phyloP scores from a whole-genome alignment of 1,284 basidiomycete genomes.

The Cutaneotrichosporon dermatis region DNA sequence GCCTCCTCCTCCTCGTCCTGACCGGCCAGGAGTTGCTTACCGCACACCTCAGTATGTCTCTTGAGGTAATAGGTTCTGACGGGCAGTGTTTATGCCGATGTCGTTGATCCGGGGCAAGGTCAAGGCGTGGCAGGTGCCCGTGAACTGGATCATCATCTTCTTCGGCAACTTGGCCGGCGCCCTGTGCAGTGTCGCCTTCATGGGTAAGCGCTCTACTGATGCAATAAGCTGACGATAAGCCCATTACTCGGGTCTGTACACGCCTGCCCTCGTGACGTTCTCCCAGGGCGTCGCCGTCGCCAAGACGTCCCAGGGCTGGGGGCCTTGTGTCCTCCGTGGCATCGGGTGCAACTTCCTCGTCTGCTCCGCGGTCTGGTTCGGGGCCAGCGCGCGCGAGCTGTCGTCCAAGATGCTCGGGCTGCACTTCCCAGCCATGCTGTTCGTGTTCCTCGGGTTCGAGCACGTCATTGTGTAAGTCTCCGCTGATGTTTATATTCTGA shows the following conservation, averaged over 20 bases:
- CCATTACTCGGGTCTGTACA: conserved; percentile 26
- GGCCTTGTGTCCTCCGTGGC: conserved; percentile 35
- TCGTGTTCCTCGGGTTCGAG: conserved; percentile 43
- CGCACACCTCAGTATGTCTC: conserved; percentile 31
- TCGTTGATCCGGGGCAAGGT: conserved; percentile 19
- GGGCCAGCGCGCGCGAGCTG: conserved; percentile 34
- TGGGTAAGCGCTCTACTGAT: no score
- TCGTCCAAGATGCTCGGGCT: conserved; percentile 38
- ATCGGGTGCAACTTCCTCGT: conserved; percentile 49
- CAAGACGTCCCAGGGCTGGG: conserved; percentile 27
- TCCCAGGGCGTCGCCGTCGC: conserved; percentile 19
- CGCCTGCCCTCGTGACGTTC: conserved; percentile 18
- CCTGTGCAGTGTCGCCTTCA: conserved; percentile 39
- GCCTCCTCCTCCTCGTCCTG: conserved; percentile 29
- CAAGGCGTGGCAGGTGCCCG: conserved; percentile 23
- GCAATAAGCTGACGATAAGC: not conserved
- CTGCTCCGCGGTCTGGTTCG: conserved; percentile 44
- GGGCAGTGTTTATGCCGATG: conserved; percentile 26
- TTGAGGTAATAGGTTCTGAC: conserved; percentile 5
- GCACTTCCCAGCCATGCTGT: conserved; percentile 45
- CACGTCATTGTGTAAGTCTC: conserved; percentile 29
- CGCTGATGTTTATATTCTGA: no score
- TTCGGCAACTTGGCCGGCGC: conserved; percentile 45
- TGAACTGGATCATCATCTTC: conserved; percentile 45
- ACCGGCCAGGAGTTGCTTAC: conserved; percentile 29